Evolutionary conservation across 768 basidiomycete genomes (phyloP), one percentile per base, ranked within the genome.

Genomic region (Suillus subaureus): DNA sequence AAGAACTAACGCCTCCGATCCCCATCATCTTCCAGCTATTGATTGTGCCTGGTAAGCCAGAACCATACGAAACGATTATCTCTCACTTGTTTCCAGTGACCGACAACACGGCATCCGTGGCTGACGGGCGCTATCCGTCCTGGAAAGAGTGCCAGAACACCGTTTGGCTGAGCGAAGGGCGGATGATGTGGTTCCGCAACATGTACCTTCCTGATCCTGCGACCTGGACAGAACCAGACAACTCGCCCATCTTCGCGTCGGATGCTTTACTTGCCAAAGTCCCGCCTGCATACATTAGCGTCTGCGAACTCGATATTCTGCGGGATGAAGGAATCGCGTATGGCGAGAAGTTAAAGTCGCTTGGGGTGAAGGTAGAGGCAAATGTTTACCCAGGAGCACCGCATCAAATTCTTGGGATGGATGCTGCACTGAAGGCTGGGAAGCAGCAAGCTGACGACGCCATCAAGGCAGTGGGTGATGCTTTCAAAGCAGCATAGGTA

Each of bases 391-490:
- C 84, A 67, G 82, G 84, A 13, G 73, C 60, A 6, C 87, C 89
- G n/a, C 89, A 91, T 77, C 87, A 87, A 0, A 83, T 89, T 51
- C 85, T 91, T 84, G 86, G 86, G 4, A 88, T 90, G 87, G 89
- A 90, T 65, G 88, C 87, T 12, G 70, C 66, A 8, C 16, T 73
- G n/a, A 40, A 57, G 6, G 55, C 64, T 5, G 63, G 64, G 26
- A 72, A 57, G 58, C 64, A 54, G 26, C 68, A 69, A 66, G 69
- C 70, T 21, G 63, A 66, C 4, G 73, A 74, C 26, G 69, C 69
- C n/a, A 74, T 69, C 23, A 67, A 73, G 47, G 66, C 71, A 21
- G 42, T 74, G 40, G 71, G 73, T 42, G 63, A 70, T 52, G 73
- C 69, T 1, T 73, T 73, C 62, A 67, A 56, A 3, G 54, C 56